Percentiles rank a stretch among this genome's conserved stretches.
These are phyloP conservation scores for Triangularia verruculosa DNA, from an alignment of 2,329 filamentous ascomycete genomes.

Conservation along the genomic window DNA sequence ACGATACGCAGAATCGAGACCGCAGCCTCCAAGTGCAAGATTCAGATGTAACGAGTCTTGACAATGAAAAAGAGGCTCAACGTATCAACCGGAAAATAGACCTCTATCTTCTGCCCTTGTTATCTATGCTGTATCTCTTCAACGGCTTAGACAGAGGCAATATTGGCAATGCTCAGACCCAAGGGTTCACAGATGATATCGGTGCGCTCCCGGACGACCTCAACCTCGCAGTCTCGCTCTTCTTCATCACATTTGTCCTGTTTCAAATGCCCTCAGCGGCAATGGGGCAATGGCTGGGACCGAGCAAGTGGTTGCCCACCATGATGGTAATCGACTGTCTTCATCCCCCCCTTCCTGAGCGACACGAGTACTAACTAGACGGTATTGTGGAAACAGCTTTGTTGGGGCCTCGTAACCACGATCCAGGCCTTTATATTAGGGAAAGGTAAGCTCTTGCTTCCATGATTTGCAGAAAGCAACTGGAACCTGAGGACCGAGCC, in stretches of 20 bases:
- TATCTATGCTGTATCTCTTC: constrained; percentile 41
- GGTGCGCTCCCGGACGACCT: constrained; percentile 50
- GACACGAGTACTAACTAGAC: background rate
- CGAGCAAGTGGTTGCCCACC: constrained; percentile 53
- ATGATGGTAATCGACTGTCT: constrained; percentile 50
- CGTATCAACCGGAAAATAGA: constrained; percentile 38
- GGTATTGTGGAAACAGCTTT: constrained; percentile 27
- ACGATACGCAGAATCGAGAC: no score
- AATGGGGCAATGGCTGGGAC: constrained; percentile 39
- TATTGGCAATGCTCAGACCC: constrained; percentile 41
- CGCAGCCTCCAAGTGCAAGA: background rate
- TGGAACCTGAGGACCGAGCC: no score
- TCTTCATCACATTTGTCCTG: constrained; percentile 58
- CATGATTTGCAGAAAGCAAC: background rate
- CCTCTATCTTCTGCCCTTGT: constrained; percentile 36
- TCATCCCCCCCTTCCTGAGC: constrained; percentile 18
- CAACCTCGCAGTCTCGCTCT: constrained; percentile 54
- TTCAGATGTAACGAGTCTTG: constrained; percentile 3
- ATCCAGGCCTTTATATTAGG: constrained; percentile 32
- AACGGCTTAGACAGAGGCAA: constrained; percentile 42
- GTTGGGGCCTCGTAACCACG: constrained; percentile 32
- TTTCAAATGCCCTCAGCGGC: constrained; percentile 54
- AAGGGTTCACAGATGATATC: constrained; percentile 52
- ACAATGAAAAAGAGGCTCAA: background rate
- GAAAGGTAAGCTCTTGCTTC: constrained; percentile 17